These are phyloP conservation scores for Monosporascus sp. DNA, from an alignment of 2,329 filamentous ascomycete genomes.

Conservation along the genomic window DNA sequence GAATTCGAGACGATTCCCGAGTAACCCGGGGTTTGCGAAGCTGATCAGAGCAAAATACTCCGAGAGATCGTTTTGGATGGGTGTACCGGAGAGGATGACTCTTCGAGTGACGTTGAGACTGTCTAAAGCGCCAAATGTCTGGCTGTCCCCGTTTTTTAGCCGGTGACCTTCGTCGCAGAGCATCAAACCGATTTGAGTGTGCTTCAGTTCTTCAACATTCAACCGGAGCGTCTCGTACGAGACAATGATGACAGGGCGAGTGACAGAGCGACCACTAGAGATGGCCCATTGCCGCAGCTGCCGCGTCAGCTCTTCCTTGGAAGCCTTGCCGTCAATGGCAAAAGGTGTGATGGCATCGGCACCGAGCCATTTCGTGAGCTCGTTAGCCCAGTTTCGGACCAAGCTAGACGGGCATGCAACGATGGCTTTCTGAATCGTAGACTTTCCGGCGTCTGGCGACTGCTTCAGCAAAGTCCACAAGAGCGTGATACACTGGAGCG, in stretches of 20 bases:
- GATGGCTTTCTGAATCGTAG: constrained; percentile 92
- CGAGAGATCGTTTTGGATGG: constrained; percentile 96
- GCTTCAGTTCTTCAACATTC: constrained; percentile 83
- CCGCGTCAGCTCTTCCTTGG: constrained; percentile 84
- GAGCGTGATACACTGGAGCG: constrained; percentile 90
- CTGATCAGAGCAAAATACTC: constrained; percentile 96
- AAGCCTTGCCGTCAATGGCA: constrained; percentile 92
- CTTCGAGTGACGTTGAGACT: constrained; percentile 83
- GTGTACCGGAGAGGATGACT: constrained; percentile 93
- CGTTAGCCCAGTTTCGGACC: constrained; percentile 97
- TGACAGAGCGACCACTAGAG: constrained; percentile 80
- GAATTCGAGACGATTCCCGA: constrained; percentile 86
- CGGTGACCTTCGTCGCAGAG: constrained; percentile 96
- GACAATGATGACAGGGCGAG: constrained; percentile 90
- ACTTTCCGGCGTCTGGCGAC: constrained; percentile 87
- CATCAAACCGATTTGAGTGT: constrained; percentile 85
- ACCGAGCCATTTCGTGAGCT: constrained; percentile 93
- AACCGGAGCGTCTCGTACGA: constrained; percentile 94
- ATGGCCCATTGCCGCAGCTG: constrained; percentile 96
- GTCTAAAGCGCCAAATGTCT: constrained; percentile 89
- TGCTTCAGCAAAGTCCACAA: constrained; percentile 97
- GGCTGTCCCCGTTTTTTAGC: constrained; percentile 92
- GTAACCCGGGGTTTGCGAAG: constrained; percentile 89
- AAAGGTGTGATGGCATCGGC: constrained; percentile 88
- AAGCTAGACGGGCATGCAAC: constrained; percentile 95